phyloP scores from a whole-genome alignment of 2,329 filamentous ascomycete species.

The Fusarium sarcochroum region DNA sequence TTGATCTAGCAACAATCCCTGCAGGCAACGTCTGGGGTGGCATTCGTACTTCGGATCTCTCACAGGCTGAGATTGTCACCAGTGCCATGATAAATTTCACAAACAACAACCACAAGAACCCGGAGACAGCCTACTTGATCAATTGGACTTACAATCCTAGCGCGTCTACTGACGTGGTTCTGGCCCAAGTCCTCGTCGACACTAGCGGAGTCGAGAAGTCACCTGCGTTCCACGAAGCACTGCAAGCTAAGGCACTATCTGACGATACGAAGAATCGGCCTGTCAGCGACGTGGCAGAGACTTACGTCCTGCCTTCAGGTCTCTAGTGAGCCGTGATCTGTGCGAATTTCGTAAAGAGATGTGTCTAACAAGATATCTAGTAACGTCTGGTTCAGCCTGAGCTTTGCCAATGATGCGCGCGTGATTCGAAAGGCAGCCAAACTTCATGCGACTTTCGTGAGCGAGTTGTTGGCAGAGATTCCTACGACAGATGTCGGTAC shows the following conservation, averaged over 20 bases:
- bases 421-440: constrained; percentile 51
- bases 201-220: constrained; percentile 39
- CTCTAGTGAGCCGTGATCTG: constrained; percentile 44
- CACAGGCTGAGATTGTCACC: constrained; percentile 23
- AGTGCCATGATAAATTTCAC: constrained; percentile 35
- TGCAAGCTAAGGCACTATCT: constrained; percentile 38
- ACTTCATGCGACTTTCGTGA: constrained; percentile 46
- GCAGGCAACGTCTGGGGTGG: constrained; percentile 23
- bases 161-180: constrained; percentile 24
- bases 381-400: constrained; percentile 39
- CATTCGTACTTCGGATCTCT: constrained; percentile 27
- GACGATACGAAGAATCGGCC: constrained; percentile 30
- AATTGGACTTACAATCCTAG: constrained; percentile 38
- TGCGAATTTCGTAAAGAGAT: background rate
- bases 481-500: constrained; percentile 46
- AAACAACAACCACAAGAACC: constrained; percentile 37
- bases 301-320: constrained; percentile 37
- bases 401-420: constrained; percentile 44
- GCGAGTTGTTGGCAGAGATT: constrained; percentile 45
- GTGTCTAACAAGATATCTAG: background rate
- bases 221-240: constrained; percentile 44
- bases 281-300: constrained; percentile 20
- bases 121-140: constrained; percentile 37
- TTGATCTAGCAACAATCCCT: constrained; percentile 38
- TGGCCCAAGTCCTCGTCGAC: constrained; percentile 37